phyloP scores from a whole-genome alignment of 352 stramenopile genomes.

The Phytopythium ostracodes region DNA sequence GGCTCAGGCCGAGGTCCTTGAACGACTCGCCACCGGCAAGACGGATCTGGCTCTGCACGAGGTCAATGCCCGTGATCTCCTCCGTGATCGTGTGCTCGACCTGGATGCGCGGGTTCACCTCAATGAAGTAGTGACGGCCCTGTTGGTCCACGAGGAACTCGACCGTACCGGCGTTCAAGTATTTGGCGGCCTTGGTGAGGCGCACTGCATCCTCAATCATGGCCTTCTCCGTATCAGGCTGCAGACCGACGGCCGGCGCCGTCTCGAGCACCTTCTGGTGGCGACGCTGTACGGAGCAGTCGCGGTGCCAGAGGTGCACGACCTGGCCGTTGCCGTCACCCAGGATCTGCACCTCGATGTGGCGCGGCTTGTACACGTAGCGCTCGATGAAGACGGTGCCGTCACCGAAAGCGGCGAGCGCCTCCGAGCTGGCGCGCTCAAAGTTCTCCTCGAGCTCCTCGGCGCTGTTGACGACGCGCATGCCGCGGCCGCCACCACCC shows the following conservation, averaged over 20 bases:
- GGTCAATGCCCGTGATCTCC: conserved; percentile 93
- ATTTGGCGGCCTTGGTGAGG: conserved; percentile 90
- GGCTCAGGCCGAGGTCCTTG: conserved; percentile 90
- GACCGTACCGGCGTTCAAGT: conserved; percentile 96
- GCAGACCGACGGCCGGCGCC: conserved; percentile 86
- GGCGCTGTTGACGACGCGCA: conserved; percentile 88
- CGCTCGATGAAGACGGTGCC: conserved; percentile 95
- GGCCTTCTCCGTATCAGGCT: conserved; percentile 74
- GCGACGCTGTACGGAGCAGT: conserved; percentile 97
- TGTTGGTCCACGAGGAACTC: conserved; percentile 98
- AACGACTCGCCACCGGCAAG: conserved; percentile 93
- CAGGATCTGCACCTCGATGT: conserved; percentile 98
- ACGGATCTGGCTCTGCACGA: conserved; percentile 96
- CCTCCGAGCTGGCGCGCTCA: conserved; percentile 79
- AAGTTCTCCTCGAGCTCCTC: conserved; percentile 90
- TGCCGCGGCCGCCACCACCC: conserved; percentile 96
- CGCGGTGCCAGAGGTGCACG: conserved; percentile 94
- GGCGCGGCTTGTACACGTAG: conserved; percentile 93
- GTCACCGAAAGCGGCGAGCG: conserved; percentile 92
- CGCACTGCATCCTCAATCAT: conserved; percentile 93
- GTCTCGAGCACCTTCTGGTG: conserved; percentile 98
- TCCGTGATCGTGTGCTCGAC: conserved; percentile 93
- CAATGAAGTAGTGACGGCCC: conserved; percentile 95
- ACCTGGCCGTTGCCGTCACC: conserved; percentile 93
- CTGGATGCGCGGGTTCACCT: conserved; percentile 99